Base-by-base conservation (phyloP, 331 rosid genomes). In the Erythrophleum ivorense region DNA sequence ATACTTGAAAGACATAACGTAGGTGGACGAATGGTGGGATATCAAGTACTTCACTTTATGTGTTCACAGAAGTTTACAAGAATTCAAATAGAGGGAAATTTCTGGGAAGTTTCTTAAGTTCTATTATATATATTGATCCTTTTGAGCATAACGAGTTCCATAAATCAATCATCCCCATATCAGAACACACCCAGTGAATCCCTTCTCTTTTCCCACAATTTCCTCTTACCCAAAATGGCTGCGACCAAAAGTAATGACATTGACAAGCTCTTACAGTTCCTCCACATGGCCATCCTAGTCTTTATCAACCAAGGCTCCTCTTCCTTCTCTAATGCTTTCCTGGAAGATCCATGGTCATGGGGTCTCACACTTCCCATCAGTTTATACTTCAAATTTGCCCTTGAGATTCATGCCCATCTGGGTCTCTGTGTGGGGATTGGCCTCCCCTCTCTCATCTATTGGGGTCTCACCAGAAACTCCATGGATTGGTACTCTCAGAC, bases 281-380 rank as follows among this genome's bases (percentile, higher is more conserved):
- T 87, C 18, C 83, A 87, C 11, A 63, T 81, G 7, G 82, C 69
- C 36, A 79, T 87, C 78, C 80, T 87, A 15, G 84, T 78, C 19
- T 87, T 84, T 41, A 76, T 87, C 82, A 84, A 87, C 77, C 84
- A 84, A 81, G 90, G 90, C 60, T 78, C 90, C 36, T 78, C 88
- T 7, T 8, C 71, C 13, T 76, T 87, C 77, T 81, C 88, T 3
- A 11, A 59, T 31, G 76, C 80, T 21, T 81, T 87, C 71, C 19
- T 24, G 48, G 55, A 71, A 8, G 86, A 71, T 14, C 86, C 86
- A 78, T 84, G 84, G 84, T 81, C 90, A 79, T 81, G 82, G 86
- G 82, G 84, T 48, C 67, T 87, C 31, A 33, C 84, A 18, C 13
- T 84, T 70, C 90, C 90, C 69, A 40, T 87, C 0, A 84, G 86